Evolutionary conservation across 1,284 basidiomycete species (phyloP), one percentile per base, ranked within the genome.

Genomic region (Melampsora abietis-canadensis): DNA sequence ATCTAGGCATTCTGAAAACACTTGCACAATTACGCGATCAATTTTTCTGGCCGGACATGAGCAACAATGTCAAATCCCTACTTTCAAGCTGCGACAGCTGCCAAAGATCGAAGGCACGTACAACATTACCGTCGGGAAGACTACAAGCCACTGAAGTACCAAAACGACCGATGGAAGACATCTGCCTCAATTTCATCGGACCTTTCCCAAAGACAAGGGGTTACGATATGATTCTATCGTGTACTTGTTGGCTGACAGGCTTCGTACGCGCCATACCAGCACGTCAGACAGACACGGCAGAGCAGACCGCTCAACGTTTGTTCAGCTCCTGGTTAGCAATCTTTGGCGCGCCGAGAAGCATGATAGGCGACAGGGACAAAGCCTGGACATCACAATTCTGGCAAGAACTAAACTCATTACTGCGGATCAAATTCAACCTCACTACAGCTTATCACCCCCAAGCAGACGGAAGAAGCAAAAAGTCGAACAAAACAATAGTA

Each of bases 11-110:
- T 27, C 78, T 82, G n/a, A 85, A 84, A 66, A 79, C 78, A n/a
- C 84, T 84, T 66, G 78, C 72, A 0, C 57, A 80, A 0, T 76
- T 84, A 0, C 76, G 77, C 0, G 66, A 76, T 4, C 79, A 79
- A 0, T 85, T 81, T 65, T 85, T 83, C 76, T 85, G 84, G 84
- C 84, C 82, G 0, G 77, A 80, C n/a, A 85, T 85, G 84, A 30
- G 2, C 0, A 66, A 48, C 27, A 40, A 66, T 10, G 44, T 48
- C 10, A 17, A 19, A 4, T 5, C 17, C 2, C 47, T 48, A 27
- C 1, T 66, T 1, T 17, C 27, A 27, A 19, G 21, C 12, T 78
- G 77, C 47, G 64, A 67, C 12, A 54, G 54, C 4, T 77, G 77
- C 57, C 77, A 77, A 34, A 21, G 63, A 30, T 40, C 62, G 21